Percentiles rank a stretch among this genome's conserved stretches.
Conservation (phyloP, 1,139 yeast species). For the Hansenula lynferdii region DNA sequence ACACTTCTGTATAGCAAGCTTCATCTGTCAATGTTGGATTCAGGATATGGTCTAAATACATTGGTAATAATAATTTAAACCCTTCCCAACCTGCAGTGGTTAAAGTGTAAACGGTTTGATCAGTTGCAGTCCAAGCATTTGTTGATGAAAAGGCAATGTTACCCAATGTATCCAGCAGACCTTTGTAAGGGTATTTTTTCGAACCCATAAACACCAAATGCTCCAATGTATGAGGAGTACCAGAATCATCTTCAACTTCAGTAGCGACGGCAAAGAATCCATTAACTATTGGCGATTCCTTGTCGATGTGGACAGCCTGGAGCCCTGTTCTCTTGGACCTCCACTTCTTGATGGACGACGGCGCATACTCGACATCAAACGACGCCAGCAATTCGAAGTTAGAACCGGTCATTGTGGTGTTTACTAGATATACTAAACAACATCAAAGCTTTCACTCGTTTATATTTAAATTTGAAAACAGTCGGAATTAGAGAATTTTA, state of each 20-base stretch:
- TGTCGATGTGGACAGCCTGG: slow-evolving; percentile 69
- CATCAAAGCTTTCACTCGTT: neutral
- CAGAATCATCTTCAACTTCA: slow-evolving; percentile 81
- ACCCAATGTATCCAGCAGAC: slow-evolving; percentile 82
- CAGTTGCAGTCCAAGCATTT: slow-evolving; percentile 97
- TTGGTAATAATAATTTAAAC: slow-evolving; percentile 75
- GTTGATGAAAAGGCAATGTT: slow-evolving; percentile 82
- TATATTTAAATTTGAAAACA: too few species aligned
- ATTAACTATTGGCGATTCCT: slow-evolving; percentile 83
- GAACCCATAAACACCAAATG: slow-evolving; percentile 96
- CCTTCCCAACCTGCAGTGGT: slow-evolving; percentile 98
- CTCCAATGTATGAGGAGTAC: slow-evolving; percentile 94
- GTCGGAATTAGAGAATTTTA: too few species aligned
- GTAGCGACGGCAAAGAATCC: slow-evolving; percentile 97
- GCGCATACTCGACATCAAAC: slow-evolving; percentile 59
- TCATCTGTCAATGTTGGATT: slow-evolving; percentile 85
- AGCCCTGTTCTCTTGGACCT: slow-evolving; percentile 73
- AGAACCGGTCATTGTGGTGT: neutral
- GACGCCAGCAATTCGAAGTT: slow-evolving; percentile 41
- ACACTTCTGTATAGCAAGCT: slow-evolving; percentile 92
- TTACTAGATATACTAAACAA: neutral
- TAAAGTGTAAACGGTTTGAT: slow-evolving; percentile 91
- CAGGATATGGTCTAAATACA: slow-evolving; percentile 83
- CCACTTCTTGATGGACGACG: slow-evolving; percentile 67
- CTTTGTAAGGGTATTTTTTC: slow-evolving; percentile 83